Evolutionary conservation across 495 filamentous ascomycete genomes (phyloP).

Genomic region (Penicillium nucicola): DNA sequence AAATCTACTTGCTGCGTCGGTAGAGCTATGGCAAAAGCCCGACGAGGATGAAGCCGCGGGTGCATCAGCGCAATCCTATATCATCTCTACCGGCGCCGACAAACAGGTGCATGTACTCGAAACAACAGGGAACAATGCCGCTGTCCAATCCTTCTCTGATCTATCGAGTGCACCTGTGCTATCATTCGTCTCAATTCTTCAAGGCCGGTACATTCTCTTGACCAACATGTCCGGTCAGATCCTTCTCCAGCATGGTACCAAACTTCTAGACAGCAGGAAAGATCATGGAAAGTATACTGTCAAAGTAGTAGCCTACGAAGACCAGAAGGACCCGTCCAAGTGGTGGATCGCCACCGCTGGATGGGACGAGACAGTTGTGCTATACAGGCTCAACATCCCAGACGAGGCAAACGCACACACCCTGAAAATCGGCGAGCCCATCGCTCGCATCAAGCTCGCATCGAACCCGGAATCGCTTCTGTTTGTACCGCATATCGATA

Average conservation of each 20-base stretch:
- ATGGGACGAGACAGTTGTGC: slow-evolving; percentile 58
- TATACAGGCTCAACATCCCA: slow-evolving; percentile 42
- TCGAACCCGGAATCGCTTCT: slow-evolving; percentile 62
- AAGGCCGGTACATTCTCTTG: slow-evolving; percentile 39
- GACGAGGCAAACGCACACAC: slow-evolving; percentile 2
- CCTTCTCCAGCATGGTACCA: slow-evolving; percentile 37
- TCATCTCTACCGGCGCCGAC: slow-evolving; percentile 53
- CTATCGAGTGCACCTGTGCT: slow-evolving; percentile 62
- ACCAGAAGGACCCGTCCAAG: slow-evolving; percentile 7
- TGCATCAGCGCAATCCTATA: slow-evolving; percentile 13
- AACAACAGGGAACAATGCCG: slow-evolving; percentile 20
- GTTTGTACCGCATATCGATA: slow-evolving; percentile 51
- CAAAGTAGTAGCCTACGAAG: slow-evolving; percentile 44
- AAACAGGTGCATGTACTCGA: slow-evolving; percentile 47
- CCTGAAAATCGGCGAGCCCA: slow-evolving; percentile 31
- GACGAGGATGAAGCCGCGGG: slow-evolving; percentile 5
- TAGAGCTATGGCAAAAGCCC: slow-evolving; percentile 34
- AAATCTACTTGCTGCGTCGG: slow-evolving; percentile 54
- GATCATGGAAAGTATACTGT: slow-evolving; percentile 65
- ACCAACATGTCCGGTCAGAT: slow-evolving; percentile 65
- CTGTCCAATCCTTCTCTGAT: slow-evolving; percentile 27
- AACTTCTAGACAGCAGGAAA: slow-evolving; percentile 43
- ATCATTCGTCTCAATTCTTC: slow-evolving; percentile 36
- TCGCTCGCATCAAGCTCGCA: slow-evolving; percentile 47
- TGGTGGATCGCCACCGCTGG: slow-evolving; percentile 60